These are phyloP conservation scores for Aspergillus coremiiformis DNA, from an alignment of 495 filamentous ascomycete genomes.

Conservation along the genomic window DNA sequence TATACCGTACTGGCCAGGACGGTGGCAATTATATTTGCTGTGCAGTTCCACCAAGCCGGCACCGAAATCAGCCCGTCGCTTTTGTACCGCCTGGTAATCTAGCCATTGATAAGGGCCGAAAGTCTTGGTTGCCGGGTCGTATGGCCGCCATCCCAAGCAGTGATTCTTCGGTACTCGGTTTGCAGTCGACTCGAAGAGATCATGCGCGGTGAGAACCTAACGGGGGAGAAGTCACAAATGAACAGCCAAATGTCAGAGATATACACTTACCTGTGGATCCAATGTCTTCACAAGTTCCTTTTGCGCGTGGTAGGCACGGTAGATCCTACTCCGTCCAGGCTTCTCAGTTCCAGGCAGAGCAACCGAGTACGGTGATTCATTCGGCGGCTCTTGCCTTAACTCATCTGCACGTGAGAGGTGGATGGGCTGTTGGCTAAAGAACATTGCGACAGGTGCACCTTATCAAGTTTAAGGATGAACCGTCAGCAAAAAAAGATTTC, in stretches of 20 bases:
- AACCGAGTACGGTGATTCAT: constrained; percentile 46
- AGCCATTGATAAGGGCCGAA: constrained; percentile 79
- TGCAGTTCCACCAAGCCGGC: constrained; percentile 81
- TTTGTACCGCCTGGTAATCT: constrained; percentile 71
- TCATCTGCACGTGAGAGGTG: constrained; percentile 39
- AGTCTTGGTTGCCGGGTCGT: constrained; percentile 64
- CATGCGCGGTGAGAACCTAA: constrained; percentile 63
- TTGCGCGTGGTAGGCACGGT: constrained; percentile 72
- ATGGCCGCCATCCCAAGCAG: constrained; percentile 78
- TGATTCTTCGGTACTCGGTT: constrained; percentile 50
- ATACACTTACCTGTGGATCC: constrained; percentile 56
- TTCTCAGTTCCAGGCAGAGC: constrained; percentile 65
- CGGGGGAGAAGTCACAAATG: not conserved
- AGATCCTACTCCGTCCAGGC: constrained; percentile 66
- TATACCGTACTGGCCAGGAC: constrained; percentile 66
- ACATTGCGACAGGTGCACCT: constrained; percentile 22
- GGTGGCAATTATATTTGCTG: constrained; percentile 53
- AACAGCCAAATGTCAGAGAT: not conserved
- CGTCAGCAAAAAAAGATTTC: too few species aligned
- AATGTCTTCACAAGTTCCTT: constrained; percentile 66
- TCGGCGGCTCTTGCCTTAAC: constrained; percentile 35
- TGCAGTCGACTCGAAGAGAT: constrained; percentile 68
- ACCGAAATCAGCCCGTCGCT: constrained; percentile 75
- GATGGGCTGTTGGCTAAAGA: constrained; percentile 33
- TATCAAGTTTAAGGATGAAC: too few species aligned